Evolutionary conservation across 169 alveolate genomes (phyloP).

Genomic region (Miamiensis avidus): DNA sequence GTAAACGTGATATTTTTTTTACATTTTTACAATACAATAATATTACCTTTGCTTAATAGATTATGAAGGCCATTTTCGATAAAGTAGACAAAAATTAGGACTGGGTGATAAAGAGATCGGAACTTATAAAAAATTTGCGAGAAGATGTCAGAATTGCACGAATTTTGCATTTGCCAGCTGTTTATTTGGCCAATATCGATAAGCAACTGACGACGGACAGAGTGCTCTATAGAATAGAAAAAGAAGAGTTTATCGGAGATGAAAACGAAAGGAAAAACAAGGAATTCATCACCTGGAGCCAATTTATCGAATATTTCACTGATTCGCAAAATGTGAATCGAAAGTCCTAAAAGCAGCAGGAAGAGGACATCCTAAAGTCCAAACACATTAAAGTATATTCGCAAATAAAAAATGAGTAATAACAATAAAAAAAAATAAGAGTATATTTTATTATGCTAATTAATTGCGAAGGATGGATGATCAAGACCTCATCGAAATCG

Average conservation of each 20-base stretch:
- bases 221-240: constrained; percentile 14
- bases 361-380: background rate
- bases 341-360: constrained; percentile 13
- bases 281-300: constrained; percentile 51
- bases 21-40: no score
- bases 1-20: no score
- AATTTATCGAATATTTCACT: constrained; percentile 53
- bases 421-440: background rate
- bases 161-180: constrained; percentile 28
- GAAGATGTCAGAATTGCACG: constrained; percentile 38
- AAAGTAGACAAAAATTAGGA: constrained; percentile 49
- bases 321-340: constrained; percentile 40
- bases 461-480: background rate
- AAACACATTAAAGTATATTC: constrained; percentile 6
- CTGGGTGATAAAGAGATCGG: constrained; percentile 38
- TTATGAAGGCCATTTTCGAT: constrained; percentile 47
- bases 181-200: constrained; percentile 18
- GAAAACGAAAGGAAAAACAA: constrained; percentile 35
- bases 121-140: constrained; percentile 39
- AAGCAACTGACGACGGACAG: constrained; percentile 7
- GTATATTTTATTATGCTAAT: no score
- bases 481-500: background rate
- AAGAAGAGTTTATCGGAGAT: constrained; percentile 15
- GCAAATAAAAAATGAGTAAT: constrained; percentile 29
- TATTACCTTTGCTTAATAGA: no score